Conservation (phyloP, 257 asterid species). For the Przewalskia tangutica region DNA sequence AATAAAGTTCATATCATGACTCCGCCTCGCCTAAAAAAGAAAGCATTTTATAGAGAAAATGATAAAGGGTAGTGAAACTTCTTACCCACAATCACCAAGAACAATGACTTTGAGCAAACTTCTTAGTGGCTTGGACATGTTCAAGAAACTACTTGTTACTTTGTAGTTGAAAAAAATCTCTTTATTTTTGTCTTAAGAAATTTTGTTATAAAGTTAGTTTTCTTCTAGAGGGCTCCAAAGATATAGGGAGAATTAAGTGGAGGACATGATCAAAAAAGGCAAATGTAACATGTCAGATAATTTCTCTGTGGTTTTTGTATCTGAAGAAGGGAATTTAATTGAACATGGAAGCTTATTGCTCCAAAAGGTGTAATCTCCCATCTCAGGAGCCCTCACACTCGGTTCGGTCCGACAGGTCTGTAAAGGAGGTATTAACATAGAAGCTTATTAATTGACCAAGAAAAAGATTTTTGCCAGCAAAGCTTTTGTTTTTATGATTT, state of each 20-base stretch:
- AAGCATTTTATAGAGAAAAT: background rate
- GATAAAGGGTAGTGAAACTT: background rate
- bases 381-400: too few relatives aligned
- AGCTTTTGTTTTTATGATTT: background rate
- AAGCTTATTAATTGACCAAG: background rate
- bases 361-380: too few relatives aligned
- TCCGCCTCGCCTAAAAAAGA: too few relatives aligned
- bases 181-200: background rate
- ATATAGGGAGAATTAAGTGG: constrained; percentile 3
- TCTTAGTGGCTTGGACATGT: constrained; percentile 37
- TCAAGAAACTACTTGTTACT: background rate
- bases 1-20: too few relatives aligned
- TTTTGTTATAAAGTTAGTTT: background rate
- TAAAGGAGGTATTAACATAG: too few relatives aligned
- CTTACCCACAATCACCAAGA: constrained; percentile 85
- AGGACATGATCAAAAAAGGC: background rate
- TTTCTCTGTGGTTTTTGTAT: background rate
- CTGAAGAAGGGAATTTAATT: background rate
- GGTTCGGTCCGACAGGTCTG: too few relatives aligned
- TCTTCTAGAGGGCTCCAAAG: background rate
- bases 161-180: background rate
- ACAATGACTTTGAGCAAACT: constrained; percentile 76
- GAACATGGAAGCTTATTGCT: background rate
- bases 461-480: background rate
- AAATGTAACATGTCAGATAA: background rate